Evolutionary conservation across 108 stramenopile species (phyloP).

Genomic region (Ochromonas danica): DNA sequence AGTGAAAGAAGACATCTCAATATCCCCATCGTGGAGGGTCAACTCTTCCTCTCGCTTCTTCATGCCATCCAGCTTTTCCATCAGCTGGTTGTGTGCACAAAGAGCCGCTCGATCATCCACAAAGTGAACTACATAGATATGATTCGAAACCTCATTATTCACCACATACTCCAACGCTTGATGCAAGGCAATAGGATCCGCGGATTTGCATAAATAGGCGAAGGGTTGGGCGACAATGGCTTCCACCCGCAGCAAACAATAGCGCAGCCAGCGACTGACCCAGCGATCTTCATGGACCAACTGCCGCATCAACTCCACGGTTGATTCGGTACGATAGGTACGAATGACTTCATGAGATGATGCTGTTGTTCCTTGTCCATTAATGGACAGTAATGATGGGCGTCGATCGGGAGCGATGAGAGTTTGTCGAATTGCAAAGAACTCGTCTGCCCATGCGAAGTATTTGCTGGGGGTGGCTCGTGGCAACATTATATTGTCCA

Average conservation of each 20-base stretch:
- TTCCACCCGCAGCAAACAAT: background rate
- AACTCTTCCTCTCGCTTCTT: background rate
- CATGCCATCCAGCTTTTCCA: background rate
- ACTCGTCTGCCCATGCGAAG: background rate
- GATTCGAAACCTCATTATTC: background rate
- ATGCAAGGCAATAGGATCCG: background rate
- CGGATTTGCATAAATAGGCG: background rate
- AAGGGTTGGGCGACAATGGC: background rate
- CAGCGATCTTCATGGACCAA: background rate
- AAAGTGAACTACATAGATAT: background rate
- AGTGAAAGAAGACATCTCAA: background rate
- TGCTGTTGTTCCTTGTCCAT: slow-evolving; percentile 15
- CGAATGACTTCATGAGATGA: slow-evolving; percentile 1
- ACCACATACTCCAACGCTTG: background rate
- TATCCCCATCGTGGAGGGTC: too few species aligned
- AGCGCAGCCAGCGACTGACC: background rate
- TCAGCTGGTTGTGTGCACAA: background rate
- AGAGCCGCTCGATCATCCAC: background rate
- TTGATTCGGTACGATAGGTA: background rate
- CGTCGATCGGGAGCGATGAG: background rate
- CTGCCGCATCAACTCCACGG: slow-evolving; percentile 1
- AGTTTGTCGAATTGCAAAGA: background rate
- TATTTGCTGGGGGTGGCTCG: background rate
- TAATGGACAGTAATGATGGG: background rate
- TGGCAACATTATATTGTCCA: background rate